Evolutionary conservation across 345 rosid genomes (phyloP).

Genomic region (Sonneratia caseolaris): DNA sequence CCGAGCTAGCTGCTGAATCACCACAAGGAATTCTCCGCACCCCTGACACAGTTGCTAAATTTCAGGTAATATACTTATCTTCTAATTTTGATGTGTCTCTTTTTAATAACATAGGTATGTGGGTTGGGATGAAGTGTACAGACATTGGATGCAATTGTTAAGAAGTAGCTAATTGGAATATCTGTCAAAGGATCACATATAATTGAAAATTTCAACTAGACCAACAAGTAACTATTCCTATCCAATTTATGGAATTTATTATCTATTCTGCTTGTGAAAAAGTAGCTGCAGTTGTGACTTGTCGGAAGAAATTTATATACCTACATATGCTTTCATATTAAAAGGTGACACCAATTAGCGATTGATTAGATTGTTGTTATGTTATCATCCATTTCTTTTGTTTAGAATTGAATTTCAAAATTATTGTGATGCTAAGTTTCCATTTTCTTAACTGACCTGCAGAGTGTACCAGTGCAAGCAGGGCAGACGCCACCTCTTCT

Average conservation of each 20-base stretch:
- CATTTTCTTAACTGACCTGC: constrained; percentile 4
- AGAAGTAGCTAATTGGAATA: background rate
- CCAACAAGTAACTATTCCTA: background rate
- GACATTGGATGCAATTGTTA: background rate
- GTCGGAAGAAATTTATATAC: background rate
- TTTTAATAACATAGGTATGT: background rate
- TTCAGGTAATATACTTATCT: constrained; percentile 52
- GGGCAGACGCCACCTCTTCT: constrained; percentile 97
- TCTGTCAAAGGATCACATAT: background rate
- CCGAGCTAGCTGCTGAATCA: constrained; percentile 99
- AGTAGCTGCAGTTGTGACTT: background rate
- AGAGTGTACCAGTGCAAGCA: constrained; percentile 99
- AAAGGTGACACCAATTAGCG: background rate
- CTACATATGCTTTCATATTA: background rate
- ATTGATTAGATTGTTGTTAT: background rate
- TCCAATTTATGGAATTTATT: background rate
- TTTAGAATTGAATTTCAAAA: background rate
- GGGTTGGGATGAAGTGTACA: background rate
- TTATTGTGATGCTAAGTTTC: background rate
- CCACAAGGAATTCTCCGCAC: constrained; percentile 97
- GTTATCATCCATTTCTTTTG: background rate
- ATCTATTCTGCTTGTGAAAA: background rate
- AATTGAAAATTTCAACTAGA: background rate
- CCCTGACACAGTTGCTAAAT: constrained; percentile 93
- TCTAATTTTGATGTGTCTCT: background rate